phyloP scores from a whole-genome alignment of 768 basidiomycete genomes.

The Dictyophora rubrovolvata region DNA sequence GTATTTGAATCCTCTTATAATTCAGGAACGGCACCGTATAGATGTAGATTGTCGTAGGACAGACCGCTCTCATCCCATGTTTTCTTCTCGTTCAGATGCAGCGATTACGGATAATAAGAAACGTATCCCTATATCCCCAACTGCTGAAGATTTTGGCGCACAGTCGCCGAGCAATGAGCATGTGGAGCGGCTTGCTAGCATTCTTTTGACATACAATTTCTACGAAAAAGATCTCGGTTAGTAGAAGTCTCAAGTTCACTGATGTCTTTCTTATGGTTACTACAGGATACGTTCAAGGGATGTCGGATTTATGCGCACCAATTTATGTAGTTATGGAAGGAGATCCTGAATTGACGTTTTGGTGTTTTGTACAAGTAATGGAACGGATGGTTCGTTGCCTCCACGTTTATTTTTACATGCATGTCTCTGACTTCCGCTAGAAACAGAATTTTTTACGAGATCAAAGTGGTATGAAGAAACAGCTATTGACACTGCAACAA shows the following conservation, averaged over 20 bases:
- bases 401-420: neutral
- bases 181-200: slow-evolving; percentile 75
- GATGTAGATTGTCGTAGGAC: slow-evolving; percentile 97
- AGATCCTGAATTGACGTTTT: slow-evolving; percentile 87
- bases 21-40: slow-evolving; percentile 79
- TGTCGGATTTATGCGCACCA: slow-evolving; percentile 94
- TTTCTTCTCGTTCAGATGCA: slow-evolving; percentile 34
- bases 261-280: slow-evolving; percentile 13
- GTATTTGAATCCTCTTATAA: slow-evolving; percentile 3
- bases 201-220: slow-evolving; percentile 86
- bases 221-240: slow-evolving; percentile 80
- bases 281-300: slow-evolving; percentile 92
- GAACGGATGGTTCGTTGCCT: slow-evolving; percentile 68
- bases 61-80: slow-evolving; percentile 87
- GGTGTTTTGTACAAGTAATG: slow-evolving; percentile 96
- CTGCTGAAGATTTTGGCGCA: slow-evolving; percentile 63
- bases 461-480: slow-evolving; percentile 96
- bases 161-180: slow-evolving; percentile 88
- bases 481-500: slow-evolving; percentile 81
- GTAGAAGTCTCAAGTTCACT: slow-evolving; percentile 18
- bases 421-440: slow-evolving; percentile 32
- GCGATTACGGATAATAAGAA: slow-evolving; percentile 24
- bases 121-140: slow-evolving; percentile 63
- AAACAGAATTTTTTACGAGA: slow-evolving; percentile 93
- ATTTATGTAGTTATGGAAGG: slow-evolving; percentile 85